Evolutionary conservation across 1,139 yeast genomes (phyloP).

Genomic region (Debaryomyces singareniensis): DNA sequence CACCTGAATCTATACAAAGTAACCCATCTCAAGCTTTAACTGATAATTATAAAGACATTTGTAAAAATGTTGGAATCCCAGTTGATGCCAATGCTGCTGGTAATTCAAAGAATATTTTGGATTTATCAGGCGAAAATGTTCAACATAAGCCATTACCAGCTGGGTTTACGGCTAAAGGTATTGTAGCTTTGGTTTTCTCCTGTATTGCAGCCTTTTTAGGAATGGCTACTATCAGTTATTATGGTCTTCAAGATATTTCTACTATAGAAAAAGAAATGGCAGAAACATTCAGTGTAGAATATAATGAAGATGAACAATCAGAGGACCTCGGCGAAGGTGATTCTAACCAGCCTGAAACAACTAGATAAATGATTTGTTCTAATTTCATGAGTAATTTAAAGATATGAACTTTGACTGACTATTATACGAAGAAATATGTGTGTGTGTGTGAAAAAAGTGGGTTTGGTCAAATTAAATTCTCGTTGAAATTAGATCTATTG

Average conservation of each 20-base stretch:
- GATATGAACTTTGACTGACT: not conserved
- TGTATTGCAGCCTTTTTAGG: slow-evolving; percentile 56
- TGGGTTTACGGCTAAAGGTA: slow-evolving; percentile 67
- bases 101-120: slow-evolving; percentile 42
- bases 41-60: slow-evolving; percentile 41
- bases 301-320: slow-evolving; percentile 30
- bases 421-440: slow-evolving; percentile 15
- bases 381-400: not conserved
- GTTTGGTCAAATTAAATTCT: not conserved
- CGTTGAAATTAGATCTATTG: slow-evolving; percentile 1
- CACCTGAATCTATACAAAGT: slow-evolving; percentile 51
- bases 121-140: slow-evolving; percentile 49
- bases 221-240: slow-evolving; percentile 45
- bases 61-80: slow-evolving; percentile 39
- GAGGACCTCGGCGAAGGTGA: not conserved
- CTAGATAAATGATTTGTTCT: not conserved
- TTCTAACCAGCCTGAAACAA: not conserved
- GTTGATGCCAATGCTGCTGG: slow-evolving; percentile 70
- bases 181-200: slow-evolving; percentile 54
- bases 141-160: slow-evolving; percentile 55
- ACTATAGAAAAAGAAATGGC: slow-evolving; percentile 55
- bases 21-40: slow-evolving; percentile 30
- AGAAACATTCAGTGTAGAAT: slow-evolving; percentile 50
- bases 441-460: slow-evolving; percentile 10
- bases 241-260: slow-evolving; percentile 62